phyloP scores from a whole-genome alignment of 495 filamentous ascomycete genomes.

The Haplographium delicatum region DNA sequence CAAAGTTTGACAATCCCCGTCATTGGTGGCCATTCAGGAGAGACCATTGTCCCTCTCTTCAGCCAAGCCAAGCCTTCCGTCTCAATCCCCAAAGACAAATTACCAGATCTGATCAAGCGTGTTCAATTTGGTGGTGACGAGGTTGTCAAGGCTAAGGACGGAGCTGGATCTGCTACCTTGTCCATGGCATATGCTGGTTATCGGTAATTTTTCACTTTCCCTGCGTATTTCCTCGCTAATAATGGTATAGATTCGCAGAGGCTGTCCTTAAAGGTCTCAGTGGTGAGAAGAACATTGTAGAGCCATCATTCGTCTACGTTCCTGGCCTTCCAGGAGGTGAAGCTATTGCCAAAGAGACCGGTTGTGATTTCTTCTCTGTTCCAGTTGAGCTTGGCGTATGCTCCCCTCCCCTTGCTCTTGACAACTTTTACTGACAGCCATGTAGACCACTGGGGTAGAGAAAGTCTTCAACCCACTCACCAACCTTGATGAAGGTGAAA shows the following conservation, averaged over 20 bases:
- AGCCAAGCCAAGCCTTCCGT: conserved; percentile 78
- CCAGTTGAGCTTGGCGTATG: conserved; percentile 91
- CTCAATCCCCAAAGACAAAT: conserved; percentile 78
- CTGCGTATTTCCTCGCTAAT: conserved; percentile 18
- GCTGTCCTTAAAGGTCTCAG: conserved; percentile 81
- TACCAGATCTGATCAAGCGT: conserved; percentile 80
- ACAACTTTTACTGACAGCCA: conserved; percentile 15
- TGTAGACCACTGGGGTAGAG: conserved; percentile 72
- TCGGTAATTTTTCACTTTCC: conserved; percentile 48
- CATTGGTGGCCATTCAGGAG: conserved; percentile 93
- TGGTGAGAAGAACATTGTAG: conserved; percentile 86
- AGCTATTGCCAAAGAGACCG: conserved; percentile 72
- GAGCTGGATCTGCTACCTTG: conserved; percentile 88
- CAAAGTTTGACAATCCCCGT: conserved; percentile 81
- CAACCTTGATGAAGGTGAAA: conserved; percentile 71
- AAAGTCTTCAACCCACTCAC: conserved; percentile 75
- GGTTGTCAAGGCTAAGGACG: conserved; percentile 97
- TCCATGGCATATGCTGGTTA: conserved; percentile 98
- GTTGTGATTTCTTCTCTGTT: conserved; percentile 91
- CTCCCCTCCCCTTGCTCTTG: conserved; percentile 11
- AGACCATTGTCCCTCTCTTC: conserved; percentile 97
- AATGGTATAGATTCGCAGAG: conserved; percentile 76
- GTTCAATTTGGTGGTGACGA: conserved; percentile 98
- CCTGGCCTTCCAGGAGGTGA: conserved; percentile 84
- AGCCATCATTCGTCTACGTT: conserved; percentile 93